Evolutionary conservation across 2,329 filamentous ascomycete genomes (phyloP), one percentile per base, ranked within the genome.

Genomic region (Trichoderma brevicompactum): DNA sequence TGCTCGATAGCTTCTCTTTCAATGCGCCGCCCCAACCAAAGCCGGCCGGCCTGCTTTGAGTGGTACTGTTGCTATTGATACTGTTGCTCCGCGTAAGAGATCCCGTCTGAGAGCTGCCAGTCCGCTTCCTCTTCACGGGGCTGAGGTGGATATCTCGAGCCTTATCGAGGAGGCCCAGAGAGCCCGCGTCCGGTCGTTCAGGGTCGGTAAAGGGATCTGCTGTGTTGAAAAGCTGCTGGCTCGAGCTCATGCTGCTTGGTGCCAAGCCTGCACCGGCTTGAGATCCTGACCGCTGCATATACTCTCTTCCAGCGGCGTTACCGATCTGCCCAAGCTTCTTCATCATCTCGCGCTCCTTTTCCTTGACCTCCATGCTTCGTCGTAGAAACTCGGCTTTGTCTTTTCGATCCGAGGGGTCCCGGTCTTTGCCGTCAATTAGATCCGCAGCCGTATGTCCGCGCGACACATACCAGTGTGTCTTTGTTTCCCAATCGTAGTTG

Each of bases 281-380:
- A 66, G 65, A 68, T 12, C 72, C 74, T n/a, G 75, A 65, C 32
- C 69, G 76, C 61, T 79, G 82, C 83, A 93, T 88, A 75, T 94
- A 94, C 67, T 92, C 89, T 53, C 82, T 85, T 2, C 90, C 91
- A 0, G 89, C 84, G 6, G 88, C 88, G 55, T 80, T 83, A 9
- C 90, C 90, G 66, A 88, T 79, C 58, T 84, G 79, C 9, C 86
- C 86, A 2, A 95, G 81, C 69, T 86, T 87, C 73, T 86, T 87
- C 69, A 88, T 89, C 55, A 95, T 83, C 28, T 92, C 88, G 19
- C 87, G 82, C 75, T 94, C 92, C 72, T 86, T 89, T 75, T 94
- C 90, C 70, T 87, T 85, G 13, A 85, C 85, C 6, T 87, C 85
- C 6, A 93, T 79, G 3, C 84, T 84, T 65, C 87, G 83, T 68